phyloP scores from a whole-genome alignment of 768 basidiomycete genomes.

The Russula griseocarnosa region DNA sequence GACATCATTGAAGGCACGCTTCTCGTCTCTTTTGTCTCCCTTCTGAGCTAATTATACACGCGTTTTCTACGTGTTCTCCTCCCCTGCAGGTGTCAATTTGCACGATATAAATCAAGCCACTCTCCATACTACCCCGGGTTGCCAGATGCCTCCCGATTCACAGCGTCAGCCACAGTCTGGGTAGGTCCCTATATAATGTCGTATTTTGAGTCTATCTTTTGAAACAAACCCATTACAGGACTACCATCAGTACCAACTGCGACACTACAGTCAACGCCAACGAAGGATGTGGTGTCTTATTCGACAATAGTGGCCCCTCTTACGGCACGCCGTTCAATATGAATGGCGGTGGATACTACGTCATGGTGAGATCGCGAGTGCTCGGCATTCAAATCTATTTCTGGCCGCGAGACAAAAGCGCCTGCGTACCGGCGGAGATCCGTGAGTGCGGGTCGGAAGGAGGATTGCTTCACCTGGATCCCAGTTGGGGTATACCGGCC shows the following conservation, averaged over 20 bases:
- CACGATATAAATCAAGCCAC: constrained; percentile 46
- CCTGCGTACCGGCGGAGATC: constrained; percentile 39
- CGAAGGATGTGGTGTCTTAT: constrained; percentile 56
- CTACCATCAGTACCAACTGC: constrained; percentile 44
- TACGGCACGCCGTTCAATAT: constrained; percentile 49
- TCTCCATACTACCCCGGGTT: constrained; percentile 48
- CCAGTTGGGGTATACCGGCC: constrained; percentile 45
- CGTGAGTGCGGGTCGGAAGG: constrained; percentile 21
- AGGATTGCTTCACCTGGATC: constrained; percentile 11
- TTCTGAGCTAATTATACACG: neutral
- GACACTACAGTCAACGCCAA: constrained; percentile 50
- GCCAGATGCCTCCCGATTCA: constrained; percentile 39
- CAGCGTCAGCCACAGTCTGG: constrained; percentile 42
- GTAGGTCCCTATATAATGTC: constrained; percentile 33
- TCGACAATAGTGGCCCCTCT: constrained; percentile 37
- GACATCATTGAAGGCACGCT: constrained; percentile 56
- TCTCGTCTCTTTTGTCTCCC: neutral
- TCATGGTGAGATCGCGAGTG: constrained; percentile 40
- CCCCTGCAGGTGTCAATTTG: constrained; percentile 45
- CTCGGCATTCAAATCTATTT: constrained; percentile 59
- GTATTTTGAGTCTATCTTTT: neutral
- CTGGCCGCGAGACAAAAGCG: constrained; percentile 46
- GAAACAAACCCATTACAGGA: constrained; percentile 32
- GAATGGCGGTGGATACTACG: constrained; percentile 58
- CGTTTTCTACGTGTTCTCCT: no score